phyloP scores from a whole-genome alignment of 1,139 yeast species.

The Yamadazyma mexicana region DNA sequence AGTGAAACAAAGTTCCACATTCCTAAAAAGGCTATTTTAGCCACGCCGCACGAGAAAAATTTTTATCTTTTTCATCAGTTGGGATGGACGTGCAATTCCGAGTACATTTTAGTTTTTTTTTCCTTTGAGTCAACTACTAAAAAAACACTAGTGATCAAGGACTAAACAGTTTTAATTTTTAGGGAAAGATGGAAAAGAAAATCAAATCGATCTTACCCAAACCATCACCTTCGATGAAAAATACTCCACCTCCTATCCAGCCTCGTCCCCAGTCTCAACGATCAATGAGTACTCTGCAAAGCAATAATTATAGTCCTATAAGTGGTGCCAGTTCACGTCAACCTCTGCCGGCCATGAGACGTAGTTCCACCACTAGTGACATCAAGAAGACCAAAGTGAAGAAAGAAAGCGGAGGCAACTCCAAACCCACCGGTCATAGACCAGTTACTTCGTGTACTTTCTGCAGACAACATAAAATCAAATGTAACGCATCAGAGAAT shows the following conservation, averaged over 20 bases:
- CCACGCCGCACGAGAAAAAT: slow-evolving; percentile 17
- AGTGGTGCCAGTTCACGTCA: slow-evolving; percentile 7
- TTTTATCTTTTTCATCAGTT: slow-evolving; percentile 40
- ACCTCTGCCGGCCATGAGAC: slow-evolving; percentile 10
- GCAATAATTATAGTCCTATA: slow-evolving; percentile 3
- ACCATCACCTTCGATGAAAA: slow-evolving; percentile 18
- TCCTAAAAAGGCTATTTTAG: not conserved
- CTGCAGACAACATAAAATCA: slow-evolving; percentile 92
- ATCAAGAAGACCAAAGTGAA: slow-evolving; percentile 13
- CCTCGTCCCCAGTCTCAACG: slow-evolving; percentile 6
- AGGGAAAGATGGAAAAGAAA: slow-evolving; percentile 40
- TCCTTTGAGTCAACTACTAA: not conserved
- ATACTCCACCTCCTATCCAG: slow-evolving; percentile 11
- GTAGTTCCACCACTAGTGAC: slow-evolving; percentile 7
- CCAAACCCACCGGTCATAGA: slow-evolving; percentile 54
- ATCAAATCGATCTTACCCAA: slow-evolving; percentile 30
- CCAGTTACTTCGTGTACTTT: slow-evolving; percentile 94
- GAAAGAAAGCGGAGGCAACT: slow-evolving; percentile 7
- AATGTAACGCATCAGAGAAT: slow-evolving; percentile 85
- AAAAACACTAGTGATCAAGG: not conserved
- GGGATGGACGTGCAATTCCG: slow-evolving; percentile 14
- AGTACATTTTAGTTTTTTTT: slow-evolving; percentile 5
- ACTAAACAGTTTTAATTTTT: too few species aligned
- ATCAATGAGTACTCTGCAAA: slow-evolving; percentile 5
- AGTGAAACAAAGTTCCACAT: not conserved